Base-by-base conservation (phyloP, 495 filamentous ascomycete genomes). In the Platismatia glauca region DNA sequence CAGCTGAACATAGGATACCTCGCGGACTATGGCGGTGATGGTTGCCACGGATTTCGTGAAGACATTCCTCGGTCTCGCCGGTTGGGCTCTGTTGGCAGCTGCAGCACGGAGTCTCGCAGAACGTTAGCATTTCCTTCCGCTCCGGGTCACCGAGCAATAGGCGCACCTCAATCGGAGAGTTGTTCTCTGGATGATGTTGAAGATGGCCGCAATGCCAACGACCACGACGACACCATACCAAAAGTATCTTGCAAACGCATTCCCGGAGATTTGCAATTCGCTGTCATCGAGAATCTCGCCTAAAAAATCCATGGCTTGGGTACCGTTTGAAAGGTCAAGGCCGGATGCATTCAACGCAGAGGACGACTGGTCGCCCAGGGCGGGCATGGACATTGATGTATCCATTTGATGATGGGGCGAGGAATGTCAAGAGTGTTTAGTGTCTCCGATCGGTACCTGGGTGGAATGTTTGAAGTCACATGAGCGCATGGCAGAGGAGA, bases 21-120 rank as follows among this genome's bases (percentile, higher is more conserved):
- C 89, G 61, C 89, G 84, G 29, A 75, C 64, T 33, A 87, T 74
- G 2, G 89, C 89, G 37, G 86, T 89, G 24, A 81, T 60, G 1
- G 89, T 90, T 13, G 89, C 89, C 73, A 81, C 84, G 55, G 69
- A 56, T 33, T 78, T 74, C 57, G 82, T 73, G 59, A 86, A 76
- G 3, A 67, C 29, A 46, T 81, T 82, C 64, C 80, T 83, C 16
- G 89, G 89, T 68, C 81, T 84, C 24, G 89, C 85, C 9, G 89
- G 64, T 31, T 55, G 37, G 0, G 24, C 12, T 31, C 3, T 31
- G 13, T 61, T 61, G 39, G 50, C 59, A 41, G 48, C 59, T 16
- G 59, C 48, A 39, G 37, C 59, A n/a, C 59, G 52, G 15, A 61
- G 12, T 24, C 59, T 61, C 0, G 59, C 24, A 34, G 37, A 11